phyloP scores from a whole-genome alignment of 2,329 filamentous ascomycete species.

The Hypocreales sp. region DNA sequence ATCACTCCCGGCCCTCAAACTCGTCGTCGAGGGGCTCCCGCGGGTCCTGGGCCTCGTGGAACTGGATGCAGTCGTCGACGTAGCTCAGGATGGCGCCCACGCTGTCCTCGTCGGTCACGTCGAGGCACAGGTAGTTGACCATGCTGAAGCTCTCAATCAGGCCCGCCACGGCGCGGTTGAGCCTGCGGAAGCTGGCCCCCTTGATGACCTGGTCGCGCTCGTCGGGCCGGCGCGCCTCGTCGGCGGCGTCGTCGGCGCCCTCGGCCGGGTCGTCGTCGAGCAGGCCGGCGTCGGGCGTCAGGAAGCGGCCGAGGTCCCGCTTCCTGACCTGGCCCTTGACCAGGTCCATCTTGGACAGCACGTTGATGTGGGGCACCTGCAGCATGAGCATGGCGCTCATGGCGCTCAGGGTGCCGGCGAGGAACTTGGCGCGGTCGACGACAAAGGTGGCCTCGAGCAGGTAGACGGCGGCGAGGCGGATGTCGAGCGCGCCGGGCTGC shows the following conservation, averaged over 20 bases:
- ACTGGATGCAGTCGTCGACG: constrained; percentile 90
- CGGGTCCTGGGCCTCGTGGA: constrained; percentile 83
- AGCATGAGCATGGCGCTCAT: constrained; percentile 99
- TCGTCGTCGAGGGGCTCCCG: constrained; percentile 57
- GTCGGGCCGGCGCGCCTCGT: constrained; percentile 42
- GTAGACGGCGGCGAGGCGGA: constrained; percentile 86
- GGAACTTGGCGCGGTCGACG: constrained; percentile 92
- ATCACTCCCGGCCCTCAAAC: constrained; percentile 23
- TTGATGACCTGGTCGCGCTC: constrained; percentile 60
- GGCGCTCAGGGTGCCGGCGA: constrained; percentile 83
- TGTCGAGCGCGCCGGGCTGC: constrained; percentile 64
- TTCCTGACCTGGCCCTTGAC: constrained; percentile 79
- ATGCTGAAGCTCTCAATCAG: constrained; percentile 97
- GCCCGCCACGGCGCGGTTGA: constrained; percentile 79
- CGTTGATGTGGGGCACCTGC: constrained; percentile 90
- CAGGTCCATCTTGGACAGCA: constrained; percentile 95
- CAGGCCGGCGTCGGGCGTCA: constrained; percentile 70
- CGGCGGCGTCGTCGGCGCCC: constrained; percentile 26
- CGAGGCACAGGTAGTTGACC: constrained; percentile 85
- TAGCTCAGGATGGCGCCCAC: constrained; percentile 72
- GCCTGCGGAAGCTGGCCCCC: constrained; percentile 62
- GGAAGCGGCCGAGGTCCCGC: constrained; percentile 76
- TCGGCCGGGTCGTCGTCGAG: constrained; percentile 65
- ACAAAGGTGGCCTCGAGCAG: constrained; percentile 93
- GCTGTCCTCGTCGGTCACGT: constrained; percentile 85